Evolutionary conservation across 192 early-diverging fungal genomes (phyloP), one percentile per base, ranked within the genome.

Genomic region (Coemansia asiatica): DNA sequence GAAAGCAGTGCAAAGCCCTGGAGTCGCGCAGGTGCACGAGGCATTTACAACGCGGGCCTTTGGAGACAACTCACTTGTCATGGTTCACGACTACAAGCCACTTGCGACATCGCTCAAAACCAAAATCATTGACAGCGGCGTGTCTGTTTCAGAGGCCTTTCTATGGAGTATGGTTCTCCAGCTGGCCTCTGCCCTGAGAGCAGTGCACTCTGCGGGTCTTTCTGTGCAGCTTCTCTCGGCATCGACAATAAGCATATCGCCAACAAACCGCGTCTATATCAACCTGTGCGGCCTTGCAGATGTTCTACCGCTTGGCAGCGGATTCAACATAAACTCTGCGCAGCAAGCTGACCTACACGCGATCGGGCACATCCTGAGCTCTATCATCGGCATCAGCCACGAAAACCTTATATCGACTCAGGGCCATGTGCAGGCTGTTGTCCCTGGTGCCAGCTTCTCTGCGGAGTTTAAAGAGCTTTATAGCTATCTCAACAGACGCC

Each of bases 11-110:
- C 82, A 87, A 38, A 92, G 94, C 69, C 85, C 94, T 12, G 91
- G 89, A 60, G 81, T 98, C 55, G 92, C 94, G 7, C 92, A 89
- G 27, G 83, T 98, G 23, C 84, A 90, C 16, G 95, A 98, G 76
- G 97, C 91, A 23, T 98, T 99, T 68, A 94, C 95, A 1, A 98
- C 95, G 6, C 91, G 89, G 46, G 92, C 92, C 2, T 98, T 98
- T 87, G 94, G 93, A 16, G 96, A 98, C 70, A 86, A 90, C 64
- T 82, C 97, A n/a, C 84, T 99, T n/a, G 87, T 98, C 10, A 86
- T 99, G 68, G 95, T 97, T 6, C 95, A 93, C 71, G 96, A 98
- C 72, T 97, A 91, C 74, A 90, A 94, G 81, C 95, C 95, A 9
- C 62, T 74, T 48, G 60, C 82, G 19, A 53, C 63, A 51, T 73